Percentiles rank a stretch among this genome's conserved stretches.
Conservation (phyloP, 2,329 filamentous ascomycete species). For the Fusarium cicatricum region DNA sequence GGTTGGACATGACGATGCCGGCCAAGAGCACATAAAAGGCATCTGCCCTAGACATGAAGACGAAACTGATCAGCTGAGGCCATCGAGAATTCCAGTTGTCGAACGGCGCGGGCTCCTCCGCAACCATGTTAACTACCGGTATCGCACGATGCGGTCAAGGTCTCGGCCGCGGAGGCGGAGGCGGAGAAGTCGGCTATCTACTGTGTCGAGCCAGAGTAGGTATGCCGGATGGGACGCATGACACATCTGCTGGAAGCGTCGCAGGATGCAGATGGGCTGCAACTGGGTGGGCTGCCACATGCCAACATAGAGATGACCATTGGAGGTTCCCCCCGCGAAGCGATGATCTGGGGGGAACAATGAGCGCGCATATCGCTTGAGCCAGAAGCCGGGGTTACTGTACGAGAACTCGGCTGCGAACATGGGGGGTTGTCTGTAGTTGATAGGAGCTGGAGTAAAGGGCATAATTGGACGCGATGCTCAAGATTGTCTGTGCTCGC, state of each 20-base stretch:
- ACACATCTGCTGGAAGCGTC: conserved; percentile 26
- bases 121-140: conserved; percentile 14
- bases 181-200: background rate
- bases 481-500: conserved; percentile 22
- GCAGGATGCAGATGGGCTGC: conserved; percentile 27
- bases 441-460: conserved; percentile 10
- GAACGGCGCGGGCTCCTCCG: conserved; percentile 19
- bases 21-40: conserved; percentile 4
- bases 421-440: conserved; percentile 6
- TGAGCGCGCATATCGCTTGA: conserved; percentile 23
- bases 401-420: conserved; percentile 17
- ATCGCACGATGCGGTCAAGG: conserved; percentile 31
- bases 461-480: conserved; percentile 18
- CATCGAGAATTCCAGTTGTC: conserved; percentile 14
- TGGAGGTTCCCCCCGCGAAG: conserved; percentile 17
- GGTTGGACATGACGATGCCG: conserved; percentile 1
- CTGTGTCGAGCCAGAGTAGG: conserved; percentile 3
- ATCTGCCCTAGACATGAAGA: conserved; percentile 21
- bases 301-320: conserved; percentile 22
- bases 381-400: conserved; percentile 21
- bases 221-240: conserved; percentile 33
- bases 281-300: conserved; percentile 25
- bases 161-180: conserved; percentile 24
- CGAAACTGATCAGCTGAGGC: conserved; percentile 29
- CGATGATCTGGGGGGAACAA: conserved; percentile 18